Evolutionary conservation across 2,329 filamentous ascomycete genomes (phyloP), one percentile per base, ranked within the genome.

Genomic region (Cryphonectria parasitica): DNA sequence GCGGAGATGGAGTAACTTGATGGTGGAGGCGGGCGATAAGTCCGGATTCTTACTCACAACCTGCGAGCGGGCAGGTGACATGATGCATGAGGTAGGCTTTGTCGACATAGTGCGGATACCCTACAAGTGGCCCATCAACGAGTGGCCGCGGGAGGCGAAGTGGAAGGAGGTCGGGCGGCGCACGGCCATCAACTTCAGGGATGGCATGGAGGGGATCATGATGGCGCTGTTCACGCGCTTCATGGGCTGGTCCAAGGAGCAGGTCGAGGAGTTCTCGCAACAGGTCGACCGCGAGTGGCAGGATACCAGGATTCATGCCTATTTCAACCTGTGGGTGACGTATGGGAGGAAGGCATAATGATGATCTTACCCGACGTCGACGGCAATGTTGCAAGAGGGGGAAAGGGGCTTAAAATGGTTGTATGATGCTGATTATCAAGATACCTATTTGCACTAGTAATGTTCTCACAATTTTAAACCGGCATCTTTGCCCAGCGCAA

Each of bases 21-120:
- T 80, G 76, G 73, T 77, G 69, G 76, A 79, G 56, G 78, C 78
- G 5, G 75, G 76, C 11, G 70, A 69, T 8, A 74, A 71, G 58
- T 76, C 75, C 5, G 77, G 79, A 1, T 75, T 77, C 58, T 70
- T 69, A 7, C 75, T 79, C 25, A 73, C 76, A 63, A 77, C 74
- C 1, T 78, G 77, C 67, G 77, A 75, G n/a, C 67, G 70, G 52
- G 76, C 77, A 0, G 77, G 74, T 25, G 77, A 78, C 22, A 67
- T 74, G 69, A 76, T 77, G 75, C 66, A 72, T 41, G 39, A 69
- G 61, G 68, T 69, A 25, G 65, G 70, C 36, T 68, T 65, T 6
- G 70, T 69, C 70, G 36, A 77, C 68, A 60, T 65, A 31, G 72
- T 72, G 11, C 68, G 70, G 13, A 72, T 72, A 31, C 70, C 70